Base-by-base conservation (phyloP, 208 protist genomes). In the Balamuthia mandrillaris region DNA sequence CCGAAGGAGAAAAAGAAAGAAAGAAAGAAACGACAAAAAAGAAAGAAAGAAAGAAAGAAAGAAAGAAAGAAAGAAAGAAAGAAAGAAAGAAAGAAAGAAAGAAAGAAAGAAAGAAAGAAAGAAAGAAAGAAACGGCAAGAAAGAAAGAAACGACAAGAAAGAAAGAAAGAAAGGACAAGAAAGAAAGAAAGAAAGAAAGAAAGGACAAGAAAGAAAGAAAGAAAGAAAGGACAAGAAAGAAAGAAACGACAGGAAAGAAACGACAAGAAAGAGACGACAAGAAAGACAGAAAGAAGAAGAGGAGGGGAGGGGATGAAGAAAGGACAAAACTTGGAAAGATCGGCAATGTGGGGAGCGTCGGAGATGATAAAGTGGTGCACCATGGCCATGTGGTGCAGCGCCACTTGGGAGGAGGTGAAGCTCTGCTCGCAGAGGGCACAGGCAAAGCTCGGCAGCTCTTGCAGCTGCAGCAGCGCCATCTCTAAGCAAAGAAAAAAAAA, bases 341-440 rank as follows among this genome's bases (percentile, higher is more conserved):
- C 44, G 42, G 66, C 66, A 24, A 77, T 77, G 49, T 77, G 66
- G 42, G 49, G 66, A 77, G 56, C 44, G 39, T 77, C 66, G 27
- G 42, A 56, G 29, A 77, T 77, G 16, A 77, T 77, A 5, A 77
- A 24, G 56, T 77, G 66, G 66, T 77, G 66, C 4, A 56, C 49
- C 33, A 77, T 49, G 37, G 44, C 66, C 66, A 77, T 77, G 27
- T 77, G 66, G 29, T 77, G 44, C 12, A 77, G 66, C 37, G 56
- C 44, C 6, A 45, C 44, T 31, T 77, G 66, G 29, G 16, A 45
- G 6, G 42, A 21, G 3, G 66, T 39, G 44, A 77, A 77, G 16
- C 66, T 39, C 44, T 77, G 42, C 4, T 39, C 24, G 39, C 66
- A 77, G 9, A 77, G 44, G 18, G 56, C 42, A 45, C 66, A 77